Evolutionary conservation across 1,139 yeast genomes (phyloP).

Genomic region (Eremothecium cymbalariae): DNA sequence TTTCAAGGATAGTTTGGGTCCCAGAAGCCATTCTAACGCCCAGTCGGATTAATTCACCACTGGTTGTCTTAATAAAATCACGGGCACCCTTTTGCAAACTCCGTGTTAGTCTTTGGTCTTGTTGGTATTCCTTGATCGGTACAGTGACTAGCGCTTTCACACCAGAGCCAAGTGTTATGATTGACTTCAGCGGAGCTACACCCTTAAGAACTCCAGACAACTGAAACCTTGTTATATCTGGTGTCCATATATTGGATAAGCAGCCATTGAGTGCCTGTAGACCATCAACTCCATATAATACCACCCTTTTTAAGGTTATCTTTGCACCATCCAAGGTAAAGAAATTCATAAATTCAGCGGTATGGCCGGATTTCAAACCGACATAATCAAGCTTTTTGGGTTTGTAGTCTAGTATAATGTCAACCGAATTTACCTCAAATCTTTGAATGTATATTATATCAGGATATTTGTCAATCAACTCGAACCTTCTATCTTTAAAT

Average conservation of each 20-base stretch:
- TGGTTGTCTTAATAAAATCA: slow-evolving; percentile 70
- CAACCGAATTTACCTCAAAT: slow-evolving; percentile 53
- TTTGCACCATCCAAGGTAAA: slow-evolving; percentile 83
- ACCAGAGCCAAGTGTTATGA: slow-evolving; percentile 73
- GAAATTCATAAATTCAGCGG: slow-evolving; percentile 79
- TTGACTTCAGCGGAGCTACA: slow-evolving; percentile 68
- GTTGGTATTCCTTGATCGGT: slow-evolving; percentile 65
- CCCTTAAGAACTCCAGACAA: slow-evolving; percentile 76
- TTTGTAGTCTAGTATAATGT: slow-evolving; percentile 75
- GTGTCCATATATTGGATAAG: slow-evolving; percentile 71
- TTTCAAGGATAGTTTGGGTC: slow-evolving; percentile 73
- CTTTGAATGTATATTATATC: slow-evolving; percentile 65
- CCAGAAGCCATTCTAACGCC: slow-evolving; percentile 88
- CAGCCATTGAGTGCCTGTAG: slow-evolving; percentile 48
- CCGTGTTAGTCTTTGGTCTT: slow-evolving; percentile 61
- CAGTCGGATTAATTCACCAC: slow-evolving; percentile 69
- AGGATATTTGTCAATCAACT: slow-evolving; percentile 43
- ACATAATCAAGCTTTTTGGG: slow-evolving; percentile 82
- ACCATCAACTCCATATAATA: slow-evolving; percentile 71
- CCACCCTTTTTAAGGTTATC: slow-evolving; percentile 51
- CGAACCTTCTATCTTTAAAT: slow-evolving; percentile 66
- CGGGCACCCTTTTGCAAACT: slow-evolving; percentile 71
- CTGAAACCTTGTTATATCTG: slow-evolving; percentile 74
- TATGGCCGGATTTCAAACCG: slow-evolving; percentile 77
- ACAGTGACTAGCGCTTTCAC: slow-evolving; percentile 63